Conservation (phyloP, 495 filamentous ascomycete species). For the Penicillium lagena region DNA sequence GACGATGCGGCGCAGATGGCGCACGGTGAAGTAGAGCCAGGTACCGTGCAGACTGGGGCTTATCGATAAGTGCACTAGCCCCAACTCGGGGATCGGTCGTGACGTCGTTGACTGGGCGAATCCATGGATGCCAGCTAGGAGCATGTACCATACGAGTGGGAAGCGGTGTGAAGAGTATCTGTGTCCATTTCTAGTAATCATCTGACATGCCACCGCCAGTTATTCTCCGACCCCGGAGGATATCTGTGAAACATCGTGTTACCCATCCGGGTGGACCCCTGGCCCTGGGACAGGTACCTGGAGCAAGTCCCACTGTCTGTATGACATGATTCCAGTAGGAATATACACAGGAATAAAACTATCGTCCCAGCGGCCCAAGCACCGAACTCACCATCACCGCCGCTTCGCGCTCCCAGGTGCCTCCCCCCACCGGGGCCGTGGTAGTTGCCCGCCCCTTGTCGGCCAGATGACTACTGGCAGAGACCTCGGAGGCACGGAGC, state of each 20-base stretch:
- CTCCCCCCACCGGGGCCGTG: constrained; percentile 28
- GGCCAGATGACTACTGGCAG: constrained; percentile 38
- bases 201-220: background rate
- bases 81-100: constrained; percentile 4
- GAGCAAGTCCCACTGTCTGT: background rate
- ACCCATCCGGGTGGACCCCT: background rate
- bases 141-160: no score
- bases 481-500: constrained; percentile 60
- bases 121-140: background rate
- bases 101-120: constrained; percentile 4
- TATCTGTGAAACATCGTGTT: no score
- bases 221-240: background rate
- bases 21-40: constrained; percentile 10
- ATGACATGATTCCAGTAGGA: no score
- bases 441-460: constrained; percentile 33
- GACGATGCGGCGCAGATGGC: constrained; percentile 3
- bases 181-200: no score
- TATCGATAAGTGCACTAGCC: constrained; percentile 13
- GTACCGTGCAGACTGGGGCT: constrained; percentile 21
- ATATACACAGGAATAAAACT: constrained; percentile 1
- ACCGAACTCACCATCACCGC: constrained; percentile 91
- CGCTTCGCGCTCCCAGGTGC: constrained; percentile 81
- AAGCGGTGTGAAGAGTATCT: no score
- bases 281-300: background rate
- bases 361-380: constrained; percentile 44